Evolutionary conservation across 2,329 filamentous ascomycete species (phyloP), one percentile per base, ranked within the genome.

Genomic region (Fusarium sp.): DNA sequence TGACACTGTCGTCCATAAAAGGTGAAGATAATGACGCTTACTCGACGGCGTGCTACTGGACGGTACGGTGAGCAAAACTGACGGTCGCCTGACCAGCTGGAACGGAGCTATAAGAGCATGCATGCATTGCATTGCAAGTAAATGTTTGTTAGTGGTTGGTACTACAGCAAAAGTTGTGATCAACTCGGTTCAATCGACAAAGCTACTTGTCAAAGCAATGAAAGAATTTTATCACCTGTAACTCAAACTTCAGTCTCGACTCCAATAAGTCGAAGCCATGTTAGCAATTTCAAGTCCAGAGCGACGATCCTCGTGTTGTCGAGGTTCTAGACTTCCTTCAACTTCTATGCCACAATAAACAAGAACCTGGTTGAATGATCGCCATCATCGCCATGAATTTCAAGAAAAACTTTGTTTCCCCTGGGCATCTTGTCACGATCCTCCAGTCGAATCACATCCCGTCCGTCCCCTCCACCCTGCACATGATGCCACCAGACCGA

Each of bases 1-100:
- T 55, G 56, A 55, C 43, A 54, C 31, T 64, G 63, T 56, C 63
- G 62, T 57, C 73, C 72, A 74, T 73, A 72, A 65, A 59, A 68
- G 60, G 63, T 62, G 63, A 54, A 65, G 58, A 46, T 39, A 73
- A 75, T 75, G 73, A 74, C 73, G 73, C 73, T 75, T 75, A 75
- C 73, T 75, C 72, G 69, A 68, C 61, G 62, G 59, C 56, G 58
- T 75, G 46, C 52, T 65, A 75, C 73, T 75, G 73, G 72, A 54
- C 43, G 40, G 43, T 56, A 56, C 56, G 50, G 51, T 71, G 68
- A 71, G 40, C 36, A 61, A 59, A 46, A 42, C 40, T 43, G 63
- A 52, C 34, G 26, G 64, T 71, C 68, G 68, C 45, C 64, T 69
- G 68, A 71, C 68, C 65, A 66, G 55, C 66, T 45, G 49, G 53